These are phyloP conservation scores for Lasiodiplodia citricola DNA, from an alignment of 2,329 filamentous ascomycete genomes.

Conservation along the genomic window DNA sequence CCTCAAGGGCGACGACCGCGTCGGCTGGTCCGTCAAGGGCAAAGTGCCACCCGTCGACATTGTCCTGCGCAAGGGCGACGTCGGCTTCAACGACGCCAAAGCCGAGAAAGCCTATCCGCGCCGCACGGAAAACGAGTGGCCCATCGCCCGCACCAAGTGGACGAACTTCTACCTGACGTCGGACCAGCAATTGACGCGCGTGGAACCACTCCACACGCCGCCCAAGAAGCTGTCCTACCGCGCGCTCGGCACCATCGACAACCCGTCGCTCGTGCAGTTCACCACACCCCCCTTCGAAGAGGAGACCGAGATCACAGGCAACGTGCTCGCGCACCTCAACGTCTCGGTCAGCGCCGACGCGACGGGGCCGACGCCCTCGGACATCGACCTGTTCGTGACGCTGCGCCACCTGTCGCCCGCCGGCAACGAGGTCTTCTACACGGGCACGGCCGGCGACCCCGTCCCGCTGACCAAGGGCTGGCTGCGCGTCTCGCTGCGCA, in stretches of 20 bases:
- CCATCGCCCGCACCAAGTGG: constrained; percentile 68
- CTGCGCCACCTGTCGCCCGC: constrained; percentile 62
- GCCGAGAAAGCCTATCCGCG: constrained; percentile 62
- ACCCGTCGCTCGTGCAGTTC: constrained; percentile 63
- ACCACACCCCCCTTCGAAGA: constrained; percentile 61
- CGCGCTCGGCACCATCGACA: constrained; percentile 63
- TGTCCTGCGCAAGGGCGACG: constrained; percentile 68
- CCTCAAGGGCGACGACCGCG: constrained; percentile 68
- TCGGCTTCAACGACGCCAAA: constrained; percentile 69
- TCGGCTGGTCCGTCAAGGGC: constrained; percentile 64
- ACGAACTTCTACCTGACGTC: constrained; percentile 65
- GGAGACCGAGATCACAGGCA: constrained; percentile 73
- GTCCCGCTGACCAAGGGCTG: constrained; percentile 69
- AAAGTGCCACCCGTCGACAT: constrained; percentile 66
- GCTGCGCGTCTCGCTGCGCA: constrained; percentile 64
- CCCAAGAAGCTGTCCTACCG: constrained; percentile 59
- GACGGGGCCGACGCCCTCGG: constrained; percentile 50
- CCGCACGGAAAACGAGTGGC: constrained; percentile 68
- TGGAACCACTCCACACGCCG: constrained; percentile 36
- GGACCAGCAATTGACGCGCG: constrained; percentile 47
- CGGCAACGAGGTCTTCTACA: constrained; percentile 67
- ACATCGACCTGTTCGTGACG: constrained; percentile 69
- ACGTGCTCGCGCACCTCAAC: constrained; percentile 68
- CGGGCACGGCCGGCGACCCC: constrained; percentile 68
- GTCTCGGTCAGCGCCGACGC: constrained; percentile 58